Base-by-base conservation (phyloP, 2,329 filamentous ascomycete species). In the Diplocarpon mali region DNA sequence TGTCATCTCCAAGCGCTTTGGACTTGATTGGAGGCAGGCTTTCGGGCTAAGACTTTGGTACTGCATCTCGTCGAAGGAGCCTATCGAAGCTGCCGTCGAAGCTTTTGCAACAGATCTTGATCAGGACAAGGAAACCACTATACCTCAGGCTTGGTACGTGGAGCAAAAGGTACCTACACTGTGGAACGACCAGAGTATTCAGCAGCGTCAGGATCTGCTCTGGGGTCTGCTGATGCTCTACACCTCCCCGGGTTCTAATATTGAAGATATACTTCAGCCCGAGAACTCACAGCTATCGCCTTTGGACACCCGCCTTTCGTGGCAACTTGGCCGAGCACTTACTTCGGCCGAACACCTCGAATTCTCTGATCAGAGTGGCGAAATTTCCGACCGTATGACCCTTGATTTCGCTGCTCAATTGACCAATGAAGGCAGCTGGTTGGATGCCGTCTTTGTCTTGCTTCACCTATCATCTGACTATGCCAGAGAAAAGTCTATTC, bases 11-110 rank as follows among this genome's bases (percentile, higher is more conserved):
- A 75, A 84, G 56, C 80, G 81, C 38, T 98, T 95, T 61, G 78
- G 78, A 4, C 71, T 98, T 30, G 85, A 93, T 61, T 98, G 92
- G 92, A 81, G 86, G 62, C 89, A 94, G 60, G 82, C 89, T 0
- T 95, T 98, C 63, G 90, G 86, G 10, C 72, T 98, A 40, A 80
- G 89, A 35, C 70, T 98, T 1, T 96, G 88, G 85, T 98, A 95
- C 62, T 81, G 80, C 36, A 84, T 80, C 34, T 71, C 76, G 2
- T 69, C 75, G 29, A 71, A 79, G 32, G 83, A 88, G 36, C 73
- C 78, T 30, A 71, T 95, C 35, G 76, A 81, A 40, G 69, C 72
- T 37, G 89, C 89, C 2, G 80, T 98, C 4, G 65, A 71, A 35
- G 73, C 75, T 24, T 98, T 88, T 63, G 70, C 78, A 49, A 69